Evolutionary conservation across 2,329 filamentous ascomycete species (phyloP), one percentile per base, ranked within the genome.

Genomic region (Stemphylium vesicarium): DNA sequence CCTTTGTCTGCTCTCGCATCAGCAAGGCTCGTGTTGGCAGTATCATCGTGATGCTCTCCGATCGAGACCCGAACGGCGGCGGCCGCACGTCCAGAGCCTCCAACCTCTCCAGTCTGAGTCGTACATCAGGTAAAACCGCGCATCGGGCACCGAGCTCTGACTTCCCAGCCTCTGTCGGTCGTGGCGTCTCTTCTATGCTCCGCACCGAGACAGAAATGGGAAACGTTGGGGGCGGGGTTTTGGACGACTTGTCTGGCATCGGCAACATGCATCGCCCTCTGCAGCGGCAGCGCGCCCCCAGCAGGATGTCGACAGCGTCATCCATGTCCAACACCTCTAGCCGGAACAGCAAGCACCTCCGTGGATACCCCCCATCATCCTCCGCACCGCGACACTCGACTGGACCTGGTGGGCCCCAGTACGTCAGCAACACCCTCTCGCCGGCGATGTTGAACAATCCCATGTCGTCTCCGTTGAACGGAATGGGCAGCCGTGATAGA

Each of bases 171-270:
- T 71, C 73, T 51, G 56, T 52, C 4, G 50, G 40, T 22, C 76
- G 77, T 22, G 78, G 77, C 36, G 75, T 82, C 56, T 71, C 79
- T 68, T 80, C 77, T 58, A 82, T 82, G 80, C 77, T 82, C 50
- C 77, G 78, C 53, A 81, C 79, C 10, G 77, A 77, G 8, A 82
- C 78, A 1, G 80, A 82, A 62, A 75, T 80, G 43, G 79, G 79
- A 45, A 77, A 80, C 56, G 69, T 82, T 42, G 77, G 73, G 10
- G 66, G 73, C 24, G 29, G 32, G 15, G n/a, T 50, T 5, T 66
- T 80, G 5, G 74, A 75, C 46, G 62, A 69, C 64, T 69, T 68
- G 33, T 69, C 72, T 40, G 70, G 75, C 26, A 63, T 79, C 48
- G 73, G 77, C 22, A 70, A 68, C 43, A 65, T 75, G 47, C 73